Evolutionary conservation across 2,329 filamentous ascomycete species (phyloP), one percentile per base, ranked within the genome.

Genomic region (Chaetomium strumarium): DNA sequence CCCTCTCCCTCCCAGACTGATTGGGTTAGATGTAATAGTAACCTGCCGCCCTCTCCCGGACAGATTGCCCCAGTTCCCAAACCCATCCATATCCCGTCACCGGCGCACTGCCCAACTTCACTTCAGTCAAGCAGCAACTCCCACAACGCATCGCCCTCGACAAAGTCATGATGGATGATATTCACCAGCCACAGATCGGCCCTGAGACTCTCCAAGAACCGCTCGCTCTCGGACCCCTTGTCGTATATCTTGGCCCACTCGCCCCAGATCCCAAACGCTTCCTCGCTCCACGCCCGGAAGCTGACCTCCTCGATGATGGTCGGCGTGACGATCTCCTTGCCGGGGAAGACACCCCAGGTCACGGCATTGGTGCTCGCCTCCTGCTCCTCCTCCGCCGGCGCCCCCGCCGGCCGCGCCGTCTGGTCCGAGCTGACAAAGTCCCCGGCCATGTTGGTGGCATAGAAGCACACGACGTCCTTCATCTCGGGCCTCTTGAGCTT

Each of bases 301-400:
- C 88, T 93, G 47, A 96, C 89, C 61, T 91, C 88, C 68, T 97
- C 92, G 63, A 97, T 95, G 65, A 97, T 97, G 1, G 92, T 97
- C 3, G 92, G 92, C 19, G 91, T 95, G 53, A 95, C 81, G 65
- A 97, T 97, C 70, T 97, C 92, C 72, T 96, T 96, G 39, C 90
- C 90, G 0, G 88, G 86, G 71, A 97, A 97, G 1, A 90, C 89
- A 47, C 92, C 92, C 92, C 92, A 97, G 0, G 93, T 99, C 2
- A 99, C 93, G 0, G 92, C 90, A 65, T 97, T 96, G 30, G 95
- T 92, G 62, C 80, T 84, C 29, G 71, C 70, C 62, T 68, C 69
- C 37, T 60, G 48, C 49, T 47, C 30, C n/a, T 36, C 46, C 6
- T 46, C 30, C 12, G n/a, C 12, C 17, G 14, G 14, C 0, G 36